Percentiles rank a stretch among this genome's conserved stretches.
These are phyloP conservation scores for Nicotiana noctiflora DNA, from an alignment of 257 asterid species.

Conservation along the genomic window DNA sequence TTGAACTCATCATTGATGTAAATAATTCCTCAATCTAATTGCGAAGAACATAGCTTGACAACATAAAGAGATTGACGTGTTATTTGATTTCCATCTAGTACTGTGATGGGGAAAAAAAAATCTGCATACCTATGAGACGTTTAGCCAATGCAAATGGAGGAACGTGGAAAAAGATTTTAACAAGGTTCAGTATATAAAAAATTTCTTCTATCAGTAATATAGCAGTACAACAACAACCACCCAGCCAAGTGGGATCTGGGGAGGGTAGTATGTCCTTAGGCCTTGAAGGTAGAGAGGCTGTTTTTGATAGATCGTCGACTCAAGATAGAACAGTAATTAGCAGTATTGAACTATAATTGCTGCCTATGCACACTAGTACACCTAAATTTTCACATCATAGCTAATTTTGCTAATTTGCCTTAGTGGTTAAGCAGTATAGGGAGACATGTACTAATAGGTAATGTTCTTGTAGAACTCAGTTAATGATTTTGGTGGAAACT, in stretches of 20 bases:
- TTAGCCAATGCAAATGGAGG: not conserved
- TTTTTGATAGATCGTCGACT: no score
- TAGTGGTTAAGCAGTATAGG: not conserved
- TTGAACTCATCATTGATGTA: not conserved
- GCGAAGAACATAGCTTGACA: not conserved
- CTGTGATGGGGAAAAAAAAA: not conserved
- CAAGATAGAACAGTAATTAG: not conserved
- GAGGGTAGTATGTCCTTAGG: no score
- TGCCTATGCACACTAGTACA: not conserved
- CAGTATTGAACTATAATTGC: not conserved
- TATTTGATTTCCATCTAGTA: not conserved
- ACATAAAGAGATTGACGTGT: not conserved
- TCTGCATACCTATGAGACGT: not conserved
- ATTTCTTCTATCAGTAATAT: not conserved
- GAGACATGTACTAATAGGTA: not conserved
- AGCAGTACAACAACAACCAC: not conserved
- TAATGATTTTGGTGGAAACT: not conserved
- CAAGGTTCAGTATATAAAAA: not conserved
- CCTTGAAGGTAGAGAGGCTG: no score
- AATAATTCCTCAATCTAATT: not conserved
- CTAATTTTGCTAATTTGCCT: not conserved
- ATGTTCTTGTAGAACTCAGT: not conserved
- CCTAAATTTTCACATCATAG: not conserved
- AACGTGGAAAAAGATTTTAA: no score
- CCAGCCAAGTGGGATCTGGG: no score